Evolutionary conservation across 2,329 filamentous ascomycete genomes (phyloP), one percentile per base, ranked within the genome.

Genomic region (Venturia oleaginea): DNA sequence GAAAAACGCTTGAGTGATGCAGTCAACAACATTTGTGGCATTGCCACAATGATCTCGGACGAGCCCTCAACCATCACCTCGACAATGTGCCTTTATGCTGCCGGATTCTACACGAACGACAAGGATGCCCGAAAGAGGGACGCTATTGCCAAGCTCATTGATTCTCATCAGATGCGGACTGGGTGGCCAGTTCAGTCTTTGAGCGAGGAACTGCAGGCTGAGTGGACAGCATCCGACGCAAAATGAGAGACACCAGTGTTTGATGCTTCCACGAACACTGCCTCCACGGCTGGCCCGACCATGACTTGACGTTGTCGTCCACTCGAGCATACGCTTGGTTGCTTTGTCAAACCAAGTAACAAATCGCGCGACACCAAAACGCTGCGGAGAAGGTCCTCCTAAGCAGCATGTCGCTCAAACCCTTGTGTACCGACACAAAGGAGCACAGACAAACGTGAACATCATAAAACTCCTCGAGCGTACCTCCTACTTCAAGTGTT

Each of bases 1-100:
- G 77, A 80, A 67, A 76, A 75, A 64, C 71, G 73, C n/a, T 74
- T 81, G 8, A 74, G 77, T 17, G 78, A 81, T 40, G 77, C 78
- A 30, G 78, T 83, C 6, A 77, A 79, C 55, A 76, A 72, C 0
- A 80, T 83, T 27, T 80, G 78, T 61, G 81, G 81, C 1, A 80
- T 83, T 60, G 80, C 80, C 0, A 74, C 79, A 70, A 77, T 77
- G 62, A 59, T 59, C 27, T 24, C 34, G 32, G 62, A 64, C 32
- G 62, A 64, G n/a, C 46, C 51, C 15, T 55, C 62, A 46, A 37
- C 46, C 30, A 64, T 57, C 30, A 55, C 51, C 5, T 57, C 62
- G 17, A 64, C 62, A 15, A 43, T 38, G 34, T 57, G 46, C 34
- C 32, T 64, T 3, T 64, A 38, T 32, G 51, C 46, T 15, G 51